Conservation (phyloP, 2,329 filamentous ascomycete species). For the Aspergillus japonicus region DNA sequence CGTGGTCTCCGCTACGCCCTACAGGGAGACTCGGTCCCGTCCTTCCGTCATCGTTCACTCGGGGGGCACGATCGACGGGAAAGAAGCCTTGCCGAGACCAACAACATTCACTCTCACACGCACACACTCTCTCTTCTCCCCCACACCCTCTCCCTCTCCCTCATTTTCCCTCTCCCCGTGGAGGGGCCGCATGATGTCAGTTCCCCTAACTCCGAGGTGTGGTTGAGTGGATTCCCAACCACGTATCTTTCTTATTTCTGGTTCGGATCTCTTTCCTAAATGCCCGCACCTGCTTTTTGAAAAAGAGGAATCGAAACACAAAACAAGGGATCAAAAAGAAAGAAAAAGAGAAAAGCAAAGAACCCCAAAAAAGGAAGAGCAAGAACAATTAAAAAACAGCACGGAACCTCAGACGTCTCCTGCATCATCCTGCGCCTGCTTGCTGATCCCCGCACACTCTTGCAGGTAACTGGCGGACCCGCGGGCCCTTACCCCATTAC, state of each 20-base stretch:
- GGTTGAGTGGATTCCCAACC: not conserved
- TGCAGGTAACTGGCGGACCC: conserved; percentile 9
- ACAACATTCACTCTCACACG: not conserved
- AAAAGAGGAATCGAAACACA: not conserved
- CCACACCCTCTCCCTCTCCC: not conserved
- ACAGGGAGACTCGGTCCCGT: not conserved
- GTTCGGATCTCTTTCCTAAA: not conserved
- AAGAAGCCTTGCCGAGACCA: not conserved
- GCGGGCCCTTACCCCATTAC: not conserved
- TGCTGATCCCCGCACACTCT: not conserved
- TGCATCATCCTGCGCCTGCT: not conserved
- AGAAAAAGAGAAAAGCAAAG: not conserved
- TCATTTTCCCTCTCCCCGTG: not conserved
- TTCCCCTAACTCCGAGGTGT: not conserved
- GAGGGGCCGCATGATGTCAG: not conserved
- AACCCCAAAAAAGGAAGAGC: not conserved
- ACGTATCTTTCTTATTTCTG: not conserved
- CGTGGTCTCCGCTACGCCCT: not conserved
- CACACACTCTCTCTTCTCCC: not conserved
- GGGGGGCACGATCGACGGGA: not conserved
- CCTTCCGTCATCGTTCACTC: not conserved
- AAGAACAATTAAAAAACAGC: not conserved
- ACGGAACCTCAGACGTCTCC: not conserved
- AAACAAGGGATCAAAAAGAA: not conserved
- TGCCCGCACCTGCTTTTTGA: not conserved